Conservation (phyloP, 768 basidiomycete species). For the Russula compacta region DNA sequence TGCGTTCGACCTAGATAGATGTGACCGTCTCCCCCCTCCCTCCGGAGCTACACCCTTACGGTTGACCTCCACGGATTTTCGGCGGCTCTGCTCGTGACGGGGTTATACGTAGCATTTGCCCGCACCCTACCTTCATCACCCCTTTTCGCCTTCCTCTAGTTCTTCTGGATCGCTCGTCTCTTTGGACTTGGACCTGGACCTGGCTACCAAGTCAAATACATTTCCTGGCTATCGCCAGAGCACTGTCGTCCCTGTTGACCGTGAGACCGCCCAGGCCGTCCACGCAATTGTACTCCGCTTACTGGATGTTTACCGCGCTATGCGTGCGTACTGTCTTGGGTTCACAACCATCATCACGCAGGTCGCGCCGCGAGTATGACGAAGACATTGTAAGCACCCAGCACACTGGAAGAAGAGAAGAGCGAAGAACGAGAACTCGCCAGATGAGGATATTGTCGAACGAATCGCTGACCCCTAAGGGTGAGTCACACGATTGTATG, state of each 20-base stretch:
- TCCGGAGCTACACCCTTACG: conserved; percentile 67
- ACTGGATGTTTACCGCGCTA: conserved; percentile 54
- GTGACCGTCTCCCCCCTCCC: conserved; percentile 49
- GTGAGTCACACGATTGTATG: neutral
- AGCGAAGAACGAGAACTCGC: neutral
- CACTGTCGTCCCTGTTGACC: conserved; percentile 42
- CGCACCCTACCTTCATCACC: conserved; percentile 73
- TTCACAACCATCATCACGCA: neutral
- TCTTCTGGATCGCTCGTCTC: conserved; percentile 9
- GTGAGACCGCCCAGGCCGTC: conserved; percentile 57
- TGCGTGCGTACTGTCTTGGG: conserved; percentile 46
- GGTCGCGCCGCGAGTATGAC: neutral
- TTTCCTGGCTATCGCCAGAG: neutral
- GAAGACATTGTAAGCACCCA: neutral
- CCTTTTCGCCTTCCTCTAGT: conserved; percentile 16
- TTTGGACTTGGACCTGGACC: neutral
- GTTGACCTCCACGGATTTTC: conserved; percentile 79
- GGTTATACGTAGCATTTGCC: conserved; percentile 70
- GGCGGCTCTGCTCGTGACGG: conserved; percentile 73
- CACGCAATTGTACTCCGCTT: conserved; percentile 57
- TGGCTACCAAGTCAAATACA: neutral
- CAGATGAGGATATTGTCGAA: neutral
- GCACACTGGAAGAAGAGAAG: neutral
- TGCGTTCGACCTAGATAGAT: conserved; percentile 58
- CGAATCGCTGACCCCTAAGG: neutral